Base-by-base conservation (phyloP, 345 rosid genomes). In the Trapa bicornis region DNA sequence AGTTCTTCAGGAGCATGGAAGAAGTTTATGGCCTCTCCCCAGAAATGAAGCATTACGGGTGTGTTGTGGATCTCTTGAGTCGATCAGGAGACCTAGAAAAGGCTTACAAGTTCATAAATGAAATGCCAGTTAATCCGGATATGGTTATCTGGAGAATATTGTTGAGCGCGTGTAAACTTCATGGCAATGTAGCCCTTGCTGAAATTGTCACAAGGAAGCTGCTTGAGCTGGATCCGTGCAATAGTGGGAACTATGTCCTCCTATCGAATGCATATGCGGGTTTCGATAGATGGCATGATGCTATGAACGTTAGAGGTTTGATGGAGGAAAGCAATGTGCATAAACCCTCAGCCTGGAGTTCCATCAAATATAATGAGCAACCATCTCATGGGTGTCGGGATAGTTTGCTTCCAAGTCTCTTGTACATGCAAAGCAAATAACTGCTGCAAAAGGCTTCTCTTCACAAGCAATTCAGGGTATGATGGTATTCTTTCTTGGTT, bases 41-140 rank as follows among this genome's bases (percentile, higher is more conserved):
- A 15, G 89, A 81, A 76, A 79, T 83, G 77, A 87, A 86, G 74
- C 89, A 86, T 65, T 86, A 81, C 13, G 91, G 95, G 17, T 88
- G 91, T 38, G 72, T 84, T 77, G 84, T 83, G 61, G 91, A 88
- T 80, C 81, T 88, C 36, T 77, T 88, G 60, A 79, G 95, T 65
- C 86, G 89, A n/a, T 63, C 76, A 35, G 88, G 95, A 58, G 5
- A 78, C 71, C 78, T 88, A 3, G 76, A 71, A 63, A 75, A 76
- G 73, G 96, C 91, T 29, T 84, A 80, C 52, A 82, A 81, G 65
- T 73, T 88, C 66, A 75, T 84, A 22, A 81, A 60, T 47, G 22
- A 54, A 68, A 81, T 86, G 89, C 83, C 83, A 29, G 67, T 67
- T 47, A 64, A 38, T 58, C 85, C 84, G 0, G 79, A 82, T 76